Evolutionary conservation across 805 yeast genomes (phyloP).

Genomic region (Nakazawaea wyomingensis): DNA sequence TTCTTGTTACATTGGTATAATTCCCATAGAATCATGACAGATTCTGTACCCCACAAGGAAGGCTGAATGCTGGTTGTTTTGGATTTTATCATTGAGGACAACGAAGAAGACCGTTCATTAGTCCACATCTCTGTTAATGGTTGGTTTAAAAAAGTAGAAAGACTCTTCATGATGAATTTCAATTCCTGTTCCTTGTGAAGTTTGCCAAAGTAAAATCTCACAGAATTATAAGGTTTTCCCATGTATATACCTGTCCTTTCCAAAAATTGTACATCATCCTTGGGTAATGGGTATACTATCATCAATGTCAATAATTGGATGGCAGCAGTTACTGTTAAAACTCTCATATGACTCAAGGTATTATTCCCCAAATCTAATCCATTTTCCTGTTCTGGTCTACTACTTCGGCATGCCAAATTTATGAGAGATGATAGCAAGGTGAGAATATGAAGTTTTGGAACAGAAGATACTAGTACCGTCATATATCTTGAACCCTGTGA

Average conservation of each 20-base stretch:
- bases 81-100: conserved; percentile 23
- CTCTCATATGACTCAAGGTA: conserved; percentile 36
- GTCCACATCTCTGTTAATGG: conserved; percentile 31
- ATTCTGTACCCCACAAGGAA: conserved; percentile 48
- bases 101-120: conserved; percentile 16
- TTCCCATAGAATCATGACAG: conserved; percentile 69
- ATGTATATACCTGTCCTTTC: conserved; percentile 24
- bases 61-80: conserved; percentile 18
- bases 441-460: conserved; percentile 42
- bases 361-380: conserved; percentile 33
- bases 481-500: conserved; percentile 56
- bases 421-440: conserved; percentile 64
- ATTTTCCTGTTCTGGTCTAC: conserved; percentile 35
- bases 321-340: conserved; percentile 45
- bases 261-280: conserved; percentile 32
- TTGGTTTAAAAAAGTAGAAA: conserved; percentile 40
- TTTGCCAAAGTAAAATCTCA: conserved; percentile 46
- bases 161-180: conserved; percentile 39
- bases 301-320: conserved; percentile 58
- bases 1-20: conserved; percentile 64
- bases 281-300: conserved; percentile 61
- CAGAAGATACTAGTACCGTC: conserved; percentile 45
- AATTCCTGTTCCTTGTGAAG: conserved; percentile 53
- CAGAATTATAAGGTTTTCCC: conserved; percentile 39
- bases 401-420: conserved; percentile 55